Base-by-base conservation (phyloP, 768 basidiomycete genomes). In the Tricholomella constricta region DNA sequence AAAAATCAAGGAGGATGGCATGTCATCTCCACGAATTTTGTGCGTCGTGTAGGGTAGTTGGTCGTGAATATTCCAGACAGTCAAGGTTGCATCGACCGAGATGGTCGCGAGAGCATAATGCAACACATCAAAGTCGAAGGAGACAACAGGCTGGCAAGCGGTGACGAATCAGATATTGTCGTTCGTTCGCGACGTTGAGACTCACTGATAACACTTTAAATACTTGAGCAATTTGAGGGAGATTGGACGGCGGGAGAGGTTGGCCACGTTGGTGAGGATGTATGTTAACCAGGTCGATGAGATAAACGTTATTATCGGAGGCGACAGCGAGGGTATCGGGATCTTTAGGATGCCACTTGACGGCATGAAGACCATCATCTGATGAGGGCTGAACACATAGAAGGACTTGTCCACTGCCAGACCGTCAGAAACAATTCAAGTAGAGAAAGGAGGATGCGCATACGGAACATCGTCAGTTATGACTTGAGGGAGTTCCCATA, bases 281-380 rank as follows among this genome's bases (percentile, higher is more conserved):
- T 15, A 81, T 78, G 54, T 83, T 86, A 1, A 78, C 72, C 51
- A 94, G 69, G 67, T 94, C 89, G 63, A 93, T 78, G 35, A 92
- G 72, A 69, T 86, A 91, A 61, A 93, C 78, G 60, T 82, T 85
- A 51, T 78, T 82, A 58, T 87, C 85, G 0, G 89, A 89, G 17
- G 91, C 91, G n/a, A 93, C 85, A 3, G 91, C 91, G 38, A 93
- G 76, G 9, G 82, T 85, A 64, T 91, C 86, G 2, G 82, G 78
- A 51, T 92, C 85, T 66, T 88, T 89, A 11, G 91, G 88, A 60
- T 94, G 89, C 91, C 91, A 93, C 66, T 92, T 92, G 52, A 93
- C 91, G 11, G 88, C 82, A 57, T 88, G 88, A 26, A 93, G 76
- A 22, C 84, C 82, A 48, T 79, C 78, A 26, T 74, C 73, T 36